A percentile compares a stretch with the other conserved stretches of the same genome.
phyloP scores from a whole-genome alignment of 1,284 basidiomycete species.

The Sparassis latifolia region DNA sequence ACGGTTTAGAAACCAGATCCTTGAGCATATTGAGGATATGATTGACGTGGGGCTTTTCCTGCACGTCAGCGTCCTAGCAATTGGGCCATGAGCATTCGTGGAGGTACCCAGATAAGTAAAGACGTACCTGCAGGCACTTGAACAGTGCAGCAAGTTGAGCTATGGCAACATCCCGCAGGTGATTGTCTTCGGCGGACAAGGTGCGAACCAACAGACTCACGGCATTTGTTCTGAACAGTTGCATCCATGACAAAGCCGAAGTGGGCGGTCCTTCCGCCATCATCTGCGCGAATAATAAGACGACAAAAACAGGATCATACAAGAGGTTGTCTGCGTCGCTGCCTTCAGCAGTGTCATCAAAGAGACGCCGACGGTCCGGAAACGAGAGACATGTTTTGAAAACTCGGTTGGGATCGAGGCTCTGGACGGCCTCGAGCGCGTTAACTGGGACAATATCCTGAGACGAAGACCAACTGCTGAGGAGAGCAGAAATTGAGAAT shows the following conservation, averaged over 20 bases:
- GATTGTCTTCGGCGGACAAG: conserved; percentile 62
- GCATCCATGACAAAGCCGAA: conserved; percentile 74
- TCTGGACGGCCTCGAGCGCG: conserved; percentile 60
- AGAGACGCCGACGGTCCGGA: conserved; percentile 51
- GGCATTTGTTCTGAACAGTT: conserved; percentile 78
- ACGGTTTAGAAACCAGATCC: conserved; percentile 37
- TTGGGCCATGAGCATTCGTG: background rate
- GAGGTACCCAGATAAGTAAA: conserved; percentile 10
- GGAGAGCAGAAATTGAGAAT: conserved; percentile 53
- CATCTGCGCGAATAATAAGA: conserved; percentile 62
- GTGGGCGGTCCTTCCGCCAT: conserved; percentile 51
- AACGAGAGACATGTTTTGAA: conserved; percentile 72
- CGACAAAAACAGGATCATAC: conserved; percentile 82
- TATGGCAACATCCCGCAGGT: conserved; percentile 53
- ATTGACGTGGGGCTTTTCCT: conserved; percentile 74
- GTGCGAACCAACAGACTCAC: conserved; percentile 71
- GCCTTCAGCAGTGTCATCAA: conserved; percentile 24
- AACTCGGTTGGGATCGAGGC: conserved; percentile 63
- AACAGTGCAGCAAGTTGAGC: conserved; percentile 49
- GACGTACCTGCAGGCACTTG: conserved; percentile 45
- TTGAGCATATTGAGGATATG: conserved; percentile 74
- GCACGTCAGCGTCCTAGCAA: conserved; percentile 58
- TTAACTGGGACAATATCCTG: conserved; percentile 35
- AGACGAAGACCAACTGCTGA: conserved; percentile 55
- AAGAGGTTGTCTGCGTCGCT: conserved; percentile 32